phyloP scores from a whole-genome alignment of 2,329 filamentous ascomycete genomes.

The Westerdykella aurantiaca region DNA sequence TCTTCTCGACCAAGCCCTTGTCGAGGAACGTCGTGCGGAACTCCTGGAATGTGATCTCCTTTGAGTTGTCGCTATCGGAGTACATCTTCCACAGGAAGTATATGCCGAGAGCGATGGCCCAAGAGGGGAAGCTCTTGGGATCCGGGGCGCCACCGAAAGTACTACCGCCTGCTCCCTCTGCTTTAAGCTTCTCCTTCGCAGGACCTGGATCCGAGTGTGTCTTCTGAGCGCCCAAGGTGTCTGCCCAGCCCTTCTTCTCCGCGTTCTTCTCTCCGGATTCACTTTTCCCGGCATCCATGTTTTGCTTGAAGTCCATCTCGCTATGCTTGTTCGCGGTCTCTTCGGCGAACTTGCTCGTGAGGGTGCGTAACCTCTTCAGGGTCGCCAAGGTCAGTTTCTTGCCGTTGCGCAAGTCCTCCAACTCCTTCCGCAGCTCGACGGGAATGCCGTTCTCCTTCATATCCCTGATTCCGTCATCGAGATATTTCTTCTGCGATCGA shows the following conservation, averaged over 20 bases:
- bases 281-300: conserved; percentile 35
- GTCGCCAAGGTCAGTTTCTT: conserved; percentile 48
- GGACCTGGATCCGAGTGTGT: conserved; percentile 38
- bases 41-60: conserved; percentile 94
- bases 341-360: conserved; percentile 53
- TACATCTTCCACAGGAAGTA: conserved; percentile 31
- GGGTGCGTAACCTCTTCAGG: conserved; percentile 55
- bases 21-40: conserved; percentile 89
- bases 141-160: no score
- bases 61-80: conserved; percentile 44
- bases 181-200: not conserved
- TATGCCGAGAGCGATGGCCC: no score
- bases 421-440: conserved; percentile 58
- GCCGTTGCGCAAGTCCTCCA: conserved; percentile 50
- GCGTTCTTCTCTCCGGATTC: conserved; percentile 42
- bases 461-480: conserved; percentile 56
- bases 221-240: conserved; percentile 34
- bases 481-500: conserved; percentile 52
- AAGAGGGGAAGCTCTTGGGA: no score
- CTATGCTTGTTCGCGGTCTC: conserved; percentile 40
- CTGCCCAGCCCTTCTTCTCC: conserved; percentile 27
- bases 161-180: conserved; percentile 21
- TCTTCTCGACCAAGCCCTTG: conserved; percentile 90
- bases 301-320: conserved; percentile 17
- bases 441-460: conserved; percentile 67